phyloP scores from a whole-genome alignment of 78 protist species.

The Protostelium mycophagum region DNA sequence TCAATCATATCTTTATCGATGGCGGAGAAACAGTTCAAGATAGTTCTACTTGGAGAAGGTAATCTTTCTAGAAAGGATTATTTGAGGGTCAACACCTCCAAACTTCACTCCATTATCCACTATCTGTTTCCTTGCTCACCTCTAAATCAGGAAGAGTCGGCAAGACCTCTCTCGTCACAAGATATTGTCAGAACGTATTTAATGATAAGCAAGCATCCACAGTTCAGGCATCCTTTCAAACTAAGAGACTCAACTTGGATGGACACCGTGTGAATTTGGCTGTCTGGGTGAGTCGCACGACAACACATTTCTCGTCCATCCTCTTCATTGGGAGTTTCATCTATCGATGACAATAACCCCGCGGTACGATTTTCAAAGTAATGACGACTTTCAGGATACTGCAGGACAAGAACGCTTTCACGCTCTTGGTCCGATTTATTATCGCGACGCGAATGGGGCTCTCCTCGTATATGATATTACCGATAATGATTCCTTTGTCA shows the following conservation, averaged over 20 bases:
- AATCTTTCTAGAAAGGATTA: neutral
- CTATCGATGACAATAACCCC: neutral
- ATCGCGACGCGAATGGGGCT: slow-evolving; percentile 92
- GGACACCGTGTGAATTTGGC: slow-evolving; percentile 84
- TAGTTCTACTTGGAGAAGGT: slow-evolving; percentile 93
- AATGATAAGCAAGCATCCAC: slow-evolving; percentile 68
- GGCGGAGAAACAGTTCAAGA: slow-evolving; percentile 62
- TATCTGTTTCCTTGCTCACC: neutral
- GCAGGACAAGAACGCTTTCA: slow-evolving; percentile 74
- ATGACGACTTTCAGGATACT: neutral
- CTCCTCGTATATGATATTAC: slow-evolving; percentile 91
- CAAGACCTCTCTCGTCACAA: slow-evolving; percentile 84
- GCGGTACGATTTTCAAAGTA: neutral
- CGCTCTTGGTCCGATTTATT: slow-evolving; percentile 92
- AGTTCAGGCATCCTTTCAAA: slow-evolving; percentile 80
- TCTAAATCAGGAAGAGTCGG: slow-evolving; percentile 88
- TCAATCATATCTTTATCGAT: neutral
- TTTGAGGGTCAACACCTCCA: neutral
- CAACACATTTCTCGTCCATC: too few species aligned
- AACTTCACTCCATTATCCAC: neutral
- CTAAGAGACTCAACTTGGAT: slow-evolving; percentile 64
- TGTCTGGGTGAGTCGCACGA: slow-evolving; percentile 35
- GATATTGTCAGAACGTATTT: slow-evolving; percentile 74
- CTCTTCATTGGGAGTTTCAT: neutral
- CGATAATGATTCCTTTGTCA: slow-evolving; percentile 73